Evolutionary conservation across 2,329 filamentous ascomycete genomes (phyloP), one percentile per base, ranked within the genome.

Genomic region (Periconia digitata): DNA sequence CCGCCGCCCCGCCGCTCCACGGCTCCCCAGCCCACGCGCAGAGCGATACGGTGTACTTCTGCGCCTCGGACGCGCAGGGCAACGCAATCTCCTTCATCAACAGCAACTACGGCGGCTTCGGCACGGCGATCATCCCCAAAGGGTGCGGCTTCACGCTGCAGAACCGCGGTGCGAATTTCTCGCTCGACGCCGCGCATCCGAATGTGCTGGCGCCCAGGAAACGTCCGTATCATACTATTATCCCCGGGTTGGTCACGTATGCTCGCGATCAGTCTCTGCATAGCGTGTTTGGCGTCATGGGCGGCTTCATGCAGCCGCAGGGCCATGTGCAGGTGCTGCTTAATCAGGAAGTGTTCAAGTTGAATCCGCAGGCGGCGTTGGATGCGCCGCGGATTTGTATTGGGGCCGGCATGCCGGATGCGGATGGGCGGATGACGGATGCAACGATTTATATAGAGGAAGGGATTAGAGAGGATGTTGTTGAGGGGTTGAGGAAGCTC

Each of bases 11-110:
- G 7, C 70, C 87, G 1, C 74, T 83, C 37, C 87, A 90, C 65
- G 92, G 92, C 47, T 89, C 67, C 6, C 69, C 90, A 68, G 92
- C 92, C 0, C 84, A 95, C 51, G 86, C 85, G 54, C 87, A 88
- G 72, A 89, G 87, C 69, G 94, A 99, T 70, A 97, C 94, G 0
- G 94, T 97, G 22, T 97, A 97, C 76, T 95, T 97, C 66, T 85
- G 87, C 47, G 87, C 87, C 10, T 87, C 91, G 0, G 94, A 97
- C 74, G 72, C 77, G 1, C 76, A 84, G 24, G 94, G 94, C 45
- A 97, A 97, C 72, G 92, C 88, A 27, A 92, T 94, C 44, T 94
- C 88, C 18, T 96, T 97, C 75, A 97, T 97, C 76, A 97, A 96
- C 79, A 92, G 87, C 72, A 95, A 92, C 77, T 97, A 92, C 73